Conservation (phyloP, 495 filamentous ascomycete genomes). For the Neurospora sp. region DNA sequence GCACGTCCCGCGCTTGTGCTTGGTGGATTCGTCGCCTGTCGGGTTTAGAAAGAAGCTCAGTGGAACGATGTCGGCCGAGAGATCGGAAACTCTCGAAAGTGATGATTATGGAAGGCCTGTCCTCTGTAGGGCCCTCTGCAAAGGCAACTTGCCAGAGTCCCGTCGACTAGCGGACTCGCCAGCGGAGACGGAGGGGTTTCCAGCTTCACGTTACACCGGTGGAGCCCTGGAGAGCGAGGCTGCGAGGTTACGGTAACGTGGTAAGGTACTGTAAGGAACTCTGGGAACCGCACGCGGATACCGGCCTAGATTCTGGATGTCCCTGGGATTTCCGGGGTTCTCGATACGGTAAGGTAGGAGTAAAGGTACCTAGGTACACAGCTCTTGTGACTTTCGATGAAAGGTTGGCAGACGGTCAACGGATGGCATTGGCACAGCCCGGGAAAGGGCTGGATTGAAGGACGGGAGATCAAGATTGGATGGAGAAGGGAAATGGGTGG, state of each 20-base stretch:
- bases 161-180: not conserved
- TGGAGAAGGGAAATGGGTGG: constrained; percentile 9
- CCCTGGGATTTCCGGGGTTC: not conserved
- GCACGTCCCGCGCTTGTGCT: not conserved
- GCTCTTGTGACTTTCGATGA: not conserved
- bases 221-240: not conserved
- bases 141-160: not conserved
- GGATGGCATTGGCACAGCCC: not conserved
- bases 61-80: not conserved
- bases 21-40: not conserved
- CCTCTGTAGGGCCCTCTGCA: not conserved
- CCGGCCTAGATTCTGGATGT: not conserved
- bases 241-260: not conserved
- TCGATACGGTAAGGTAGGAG: not conserved
- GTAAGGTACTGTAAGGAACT: not conserved
- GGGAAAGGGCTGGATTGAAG: constrained; percentile 14
- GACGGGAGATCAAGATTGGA: constrained; percentile 23
- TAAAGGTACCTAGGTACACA: not conserved
- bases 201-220: not conserved
- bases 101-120: not conserved
- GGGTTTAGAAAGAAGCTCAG: not conserved
- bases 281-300: not conserved
- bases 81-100: not conserved
- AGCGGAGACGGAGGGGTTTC: not conserved
- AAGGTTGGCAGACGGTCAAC: not conserved